Evolutionary conservation across 148 eudicot species (phyloP).

Genomic region (Chenopodium suecicum): DNA sequence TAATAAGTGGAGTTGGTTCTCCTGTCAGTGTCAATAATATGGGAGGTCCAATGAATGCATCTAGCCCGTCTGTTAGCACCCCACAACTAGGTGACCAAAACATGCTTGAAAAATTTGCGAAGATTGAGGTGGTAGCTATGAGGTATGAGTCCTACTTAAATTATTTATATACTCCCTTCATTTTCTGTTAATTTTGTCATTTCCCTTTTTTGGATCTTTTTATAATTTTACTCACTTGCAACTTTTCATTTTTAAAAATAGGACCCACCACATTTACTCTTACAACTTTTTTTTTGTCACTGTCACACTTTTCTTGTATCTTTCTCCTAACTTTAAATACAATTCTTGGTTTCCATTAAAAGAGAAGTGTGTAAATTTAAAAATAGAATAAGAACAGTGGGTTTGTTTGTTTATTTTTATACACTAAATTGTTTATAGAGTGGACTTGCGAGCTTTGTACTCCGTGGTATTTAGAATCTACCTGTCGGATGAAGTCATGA

Average conservation of each 20-base stretch:
- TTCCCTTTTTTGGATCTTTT: no score
- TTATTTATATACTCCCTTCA: neutral
- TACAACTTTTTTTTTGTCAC: no score
- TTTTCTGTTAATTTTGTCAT: neutral
- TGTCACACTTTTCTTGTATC: no score
- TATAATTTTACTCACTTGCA: no score
- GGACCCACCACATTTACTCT: no score
- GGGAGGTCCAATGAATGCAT: conserved; percentile 67
- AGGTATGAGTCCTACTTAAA: conserved; percentile 47
- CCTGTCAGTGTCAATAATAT: conserved; percentile 84
- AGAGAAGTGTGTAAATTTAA: no score
- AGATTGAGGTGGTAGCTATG: conserved; percentile 57
- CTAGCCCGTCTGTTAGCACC: conserved; percentile 75
- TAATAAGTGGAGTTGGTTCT: conserved; percentile 79
- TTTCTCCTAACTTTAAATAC: no score
- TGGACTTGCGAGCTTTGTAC: conserved; percentile 12
- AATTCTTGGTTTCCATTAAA: no score
- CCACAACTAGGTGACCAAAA: conserved; percentile 51
- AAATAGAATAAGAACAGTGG: no score
- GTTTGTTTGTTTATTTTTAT: no score
- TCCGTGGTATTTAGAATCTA: neutral
- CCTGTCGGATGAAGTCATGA: neutral
- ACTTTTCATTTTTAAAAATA: no score
- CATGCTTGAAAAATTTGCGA: conserved; percentile 71
- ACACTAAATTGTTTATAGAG: neutral